Percentiles rank a stretch among this genome's conserved stretches.
Conservation (phyloP, 2,329 filamentous ascomycete species). For the Hypoxylon sp. region DNA sequence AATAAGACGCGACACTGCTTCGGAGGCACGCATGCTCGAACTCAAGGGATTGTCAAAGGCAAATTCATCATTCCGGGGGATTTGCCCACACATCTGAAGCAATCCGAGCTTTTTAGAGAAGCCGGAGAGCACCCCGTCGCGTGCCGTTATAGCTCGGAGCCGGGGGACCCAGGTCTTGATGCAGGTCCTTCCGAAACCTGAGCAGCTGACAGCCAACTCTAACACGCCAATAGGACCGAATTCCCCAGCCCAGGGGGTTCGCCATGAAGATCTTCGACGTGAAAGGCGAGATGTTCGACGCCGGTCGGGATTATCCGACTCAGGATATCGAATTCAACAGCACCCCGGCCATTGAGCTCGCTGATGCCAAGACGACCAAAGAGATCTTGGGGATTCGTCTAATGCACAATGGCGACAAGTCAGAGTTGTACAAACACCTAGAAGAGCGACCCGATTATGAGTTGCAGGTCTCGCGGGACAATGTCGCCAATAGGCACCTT, state of each 20-base stretch:
- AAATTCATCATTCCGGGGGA: slow-evolving; percentile 57
- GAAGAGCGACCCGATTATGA: slow-evolving; percentile 45
- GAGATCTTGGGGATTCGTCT: slow-evolving; percentile 58
- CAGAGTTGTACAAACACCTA: slow-evolving; percentile 57
- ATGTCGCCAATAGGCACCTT: slow-evolving; percentile 55
- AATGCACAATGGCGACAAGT: slow-evolving; percentile 52
- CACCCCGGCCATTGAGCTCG: slow-evolving; percentile 59
- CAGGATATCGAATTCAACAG: slow-evolving; percentile 63
- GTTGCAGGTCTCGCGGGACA: slow-evolving; percentile 55
- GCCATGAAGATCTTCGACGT: slow-evolving; percentile 63
- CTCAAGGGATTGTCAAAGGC: slow-evolving; percentile 61
- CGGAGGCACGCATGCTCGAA: slow-evolving; percentile 58
- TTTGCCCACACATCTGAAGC: slow-evolving; percentile 57
- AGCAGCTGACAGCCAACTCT: slow-evolving; percentile 1
- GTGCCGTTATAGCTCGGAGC: slow-evolving; percentile 29
- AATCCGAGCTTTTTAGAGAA: slow-evolving; percentile 54
- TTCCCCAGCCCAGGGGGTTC: slow-evolving; percentile 59
- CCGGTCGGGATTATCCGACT: slow-evolving; percentile 49
- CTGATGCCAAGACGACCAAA: slow-evolving; percentile 54
- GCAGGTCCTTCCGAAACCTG: slow-evolving; percentile 29
- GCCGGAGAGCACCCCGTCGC: slow-evolving; percentile 24
- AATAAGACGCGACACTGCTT: slow-evolving; percentile 29
- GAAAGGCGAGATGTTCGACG: slow-evolving; percentile 56
- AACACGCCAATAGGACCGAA: slow-evolving; percentile 47
- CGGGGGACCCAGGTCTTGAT: slow-evolving; percentile 51